phyloP scores from a whole-genome alignment of 495 filamentous ascomycete genomes.

The Neurospora sp. region DNA sequence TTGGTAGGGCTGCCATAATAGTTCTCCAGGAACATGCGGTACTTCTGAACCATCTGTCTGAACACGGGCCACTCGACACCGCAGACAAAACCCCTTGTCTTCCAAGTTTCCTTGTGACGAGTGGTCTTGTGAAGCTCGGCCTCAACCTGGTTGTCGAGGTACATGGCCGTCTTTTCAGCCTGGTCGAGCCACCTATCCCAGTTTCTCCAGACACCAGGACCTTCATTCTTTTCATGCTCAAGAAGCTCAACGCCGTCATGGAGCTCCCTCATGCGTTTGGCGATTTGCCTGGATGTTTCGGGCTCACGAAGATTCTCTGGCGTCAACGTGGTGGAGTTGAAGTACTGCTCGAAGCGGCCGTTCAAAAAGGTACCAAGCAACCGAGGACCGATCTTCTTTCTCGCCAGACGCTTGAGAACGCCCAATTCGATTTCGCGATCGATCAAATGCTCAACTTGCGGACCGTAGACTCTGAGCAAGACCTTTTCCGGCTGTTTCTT shows the following conservation, averaged over 20 bases:
- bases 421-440: constrained; percentile 83
- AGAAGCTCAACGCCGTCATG: constrained; percentile 88
- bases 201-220: constrained; percentile 77
- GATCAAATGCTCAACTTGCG: constrained; percentile 91
- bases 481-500: constrained; percentile 53
- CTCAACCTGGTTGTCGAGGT: constrained; percentile 59
- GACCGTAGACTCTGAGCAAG: constrained; percentile 85
- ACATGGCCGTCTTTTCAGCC: constrained; percentile 64
- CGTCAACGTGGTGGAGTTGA: constrained; percentile 71
- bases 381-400: constrained; percentile 86
- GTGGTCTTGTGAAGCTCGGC: constrained; percentile 13
- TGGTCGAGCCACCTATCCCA: constrained; percentile 92
- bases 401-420: constrained; percentile 75
- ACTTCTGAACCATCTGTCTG: constrained; percentile 62
- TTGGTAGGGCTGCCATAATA: constrained; percentile 55
- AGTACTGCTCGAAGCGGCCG: constrained; percentile 92
- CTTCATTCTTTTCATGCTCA: constrained; percentile 61
- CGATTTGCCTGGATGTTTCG: constrained; percentile 81
- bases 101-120: constrained; percentile 43
- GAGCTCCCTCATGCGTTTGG: constrained; percentile 95
- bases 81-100: constrained; percentile 63
- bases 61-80: constrained; percentile 80
- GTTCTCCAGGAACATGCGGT: constrained; percentile 62
- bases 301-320: constrained; percentile 67
- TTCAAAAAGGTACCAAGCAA: constrained; percentile 91